Evolutionary conservation across 2,329 filamentous ascomycete species (phyloP).

Genomic region (Pseudopithomyces maydicus): DNA sequence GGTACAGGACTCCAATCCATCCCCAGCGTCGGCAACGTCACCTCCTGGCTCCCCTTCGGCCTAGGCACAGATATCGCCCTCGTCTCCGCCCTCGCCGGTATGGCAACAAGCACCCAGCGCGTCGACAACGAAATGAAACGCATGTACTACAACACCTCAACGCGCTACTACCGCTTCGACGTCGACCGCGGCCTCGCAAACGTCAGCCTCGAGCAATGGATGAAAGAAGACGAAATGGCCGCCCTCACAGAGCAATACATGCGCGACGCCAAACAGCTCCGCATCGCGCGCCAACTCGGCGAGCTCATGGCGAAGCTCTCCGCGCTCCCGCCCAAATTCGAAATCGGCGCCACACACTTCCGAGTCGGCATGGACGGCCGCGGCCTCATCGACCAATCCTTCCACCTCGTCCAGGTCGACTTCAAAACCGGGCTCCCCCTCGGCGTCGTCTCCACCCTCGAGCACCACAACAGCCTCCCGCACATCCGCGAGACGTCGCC

Average conservation of each 20-base stretch:
- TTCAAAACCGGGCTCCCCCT: conserved; percentile 45
- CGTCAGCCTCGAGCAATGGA: conserved; percentile 47
- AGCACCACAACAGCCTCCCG: conserved; percentile 27
- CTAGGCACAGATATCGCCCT: conserved; percentile 45
- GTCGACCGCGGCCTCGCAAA: conserved; percentile 47
- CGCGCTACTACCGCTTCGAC: conserved; percentile 46
- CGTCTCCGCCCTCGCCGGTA: conserved; percentile 41
- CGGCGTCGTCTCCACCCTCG: conserved; percentile 23
- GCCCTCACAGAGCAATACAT: conserved; percentile 46
- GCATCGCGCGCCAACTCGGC: conserved; percentile 35
- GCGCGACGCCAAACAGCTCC: conserved; percentile 41
- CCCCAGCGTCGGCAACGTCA: conserved; percentile 42
- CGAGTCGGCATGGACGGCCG: conserved; percentile 37
- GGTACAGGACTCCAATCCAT: conserved; percentile 47
- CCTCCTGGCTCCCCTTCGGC: conserved; percentile 46
- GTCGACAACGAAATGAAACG: conserved; percentile 50
- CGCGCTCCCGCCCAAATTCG: conserved; percentile 42
- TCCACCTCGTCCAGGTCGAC: conserved; percentile 40
- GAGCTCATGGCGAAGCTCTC: conserved; percentile 44
- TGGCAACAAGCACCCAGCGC: conserved; percentile 45
- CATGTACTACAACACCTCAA: conserved; percentile 45
- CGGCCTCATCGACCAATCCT: conserved; percentile 37
- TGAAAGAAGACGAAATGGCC: conserved; percentile 49
- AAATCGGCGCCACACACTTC: conserved; percentile 39
- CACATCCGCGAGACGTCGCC: conserved; percentile 33